phyloP scores from a whole-genome alignment of 805 yeast species.

The Wickerhamiella kazuoi region DNA sequence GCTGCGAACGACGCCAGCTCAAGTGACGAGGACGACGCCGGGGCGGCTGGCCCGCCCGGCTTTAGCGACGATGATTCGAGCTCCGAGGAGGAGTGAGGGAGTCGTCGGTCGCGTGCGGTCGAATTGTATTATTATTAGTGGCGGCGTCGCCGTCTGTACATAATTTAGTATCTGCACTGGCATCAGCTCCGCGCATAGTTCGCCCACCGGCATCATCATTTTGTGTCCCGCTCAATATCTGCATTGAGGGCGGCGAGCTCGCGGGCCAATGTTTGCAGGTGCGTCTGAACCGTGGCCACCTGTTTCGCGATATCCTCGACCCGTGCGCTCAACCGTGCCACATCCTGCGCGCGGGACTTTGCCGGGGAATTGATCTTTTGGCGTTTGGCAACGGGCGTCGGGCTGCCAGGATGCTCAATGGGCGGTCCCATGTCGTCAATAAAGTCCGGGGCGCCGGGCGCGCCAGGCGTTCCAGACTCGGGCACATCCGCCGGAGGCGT shows the following conservation, averaged over 20 bases:
- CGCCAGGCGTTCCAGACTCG: neutral
- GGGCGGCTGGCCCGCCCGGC: conserved; percentile 2
- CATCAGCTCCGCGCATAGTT: neutral
- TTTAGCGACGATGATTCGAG: conserved; percentile 19
- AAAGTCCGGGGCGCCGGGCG: conserved; percentile 5
- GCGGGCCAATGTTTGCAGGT: neutral
- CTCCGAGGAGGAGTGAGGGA: conserved; percentile 21
- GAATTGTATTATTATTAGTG: neutral
- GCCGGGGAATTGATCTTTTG: neutral
- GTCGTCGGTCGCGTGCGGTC: neutral
- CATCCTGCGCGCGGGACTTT: neutral
- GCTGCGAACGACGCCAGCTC: conserved; percentile 14
- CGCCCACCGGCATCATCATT: too few relatives aligned
- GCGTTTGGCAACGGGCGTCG: conserved; percentile 5
- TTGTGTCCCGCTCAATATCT: conserved; percentile 4
- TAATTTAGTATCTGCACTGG: neutral
- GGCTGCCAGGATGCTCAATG: conserved; percentile 12
- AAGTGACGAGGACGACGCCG: conserved; percentile 13
- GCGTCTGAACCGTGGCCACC: neutral
- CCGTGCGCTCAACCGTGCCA: neutral
- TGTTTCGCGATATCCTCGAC: neutral
- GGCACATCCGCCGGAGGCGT: too few relatives aligned
- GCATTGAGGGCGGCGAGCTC: conserved; percentile 6
- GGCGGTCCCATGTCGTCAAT: conserved; percentile 12
- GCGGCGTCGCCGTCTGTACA: neutral